Evolutionary conservation across 345 rosid species (phyloP).

Genomic region (Ailanthus altissimus): DNA sequence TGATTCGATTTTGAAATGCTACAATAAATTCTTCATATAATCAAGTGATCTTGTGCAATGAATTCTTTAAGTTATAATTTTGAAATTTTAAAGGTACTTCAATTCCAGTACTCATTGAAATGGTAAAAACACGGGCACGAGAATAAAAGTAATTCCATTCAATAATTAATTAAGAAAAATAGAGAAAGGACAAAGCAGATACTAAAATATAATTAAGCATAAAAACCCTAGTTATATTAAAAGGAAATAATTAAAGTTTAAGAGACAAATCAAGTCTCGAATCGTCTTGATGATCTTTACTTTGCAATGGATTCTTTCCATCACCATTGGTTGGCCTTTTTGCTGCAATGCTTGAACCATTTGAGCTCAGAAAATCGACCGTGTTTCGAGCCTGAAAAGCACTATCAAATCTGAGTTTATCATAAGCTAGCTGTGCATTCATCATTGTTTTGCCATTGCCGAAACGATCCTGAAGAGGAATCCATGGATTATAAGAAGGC

Average conservation of each 20-base stretch:
- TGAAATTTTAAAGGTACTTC: too few relatives aligned
- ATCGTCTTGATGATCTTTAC: conserved; percentile 7
- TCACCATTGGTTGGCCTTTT: neutral
- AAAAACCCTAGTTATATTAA: neutral
- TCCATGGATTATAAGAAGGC: conserved; percentile 26
- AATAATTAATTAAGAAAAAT: neutral
- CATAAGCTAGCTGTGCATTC: conserved; percentile 14
- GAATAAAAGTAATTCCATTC: neutral
- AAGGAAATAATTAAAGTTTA: conserved; percentile 21
- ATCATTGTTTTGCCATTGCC: conserved; percentile 16
- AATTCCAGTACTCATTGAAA: neutral
- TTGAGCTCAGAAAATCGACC: neutral
- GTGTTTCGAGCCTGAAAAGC: conserved; percentile 16
- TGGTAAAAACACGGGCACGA: too few relatives aligned
- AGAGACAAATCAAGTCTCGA: conserved; percentile 33
- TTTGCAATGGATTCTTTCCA: neutral
- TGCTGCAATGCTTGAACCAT: neutral
- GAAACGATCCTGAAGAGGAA: conserved; percentile 14
- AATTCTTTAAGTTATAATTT: too few relatives aligned
- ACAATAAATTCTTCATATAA: too few relatives aligned
- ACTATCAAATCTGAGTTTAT: neutral
- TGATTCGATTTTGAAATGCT: too few relatives aligned
- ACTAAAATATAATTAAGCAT: neutral
- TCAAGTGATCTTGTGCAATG: too few relatives aligned
- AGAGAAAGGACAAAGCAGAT: neutral